Evolutionary conservation across 73 alveolate species (phyloP), one percentile per base, ranked within the genome.

Genomic region (Paramecium octaurelia): DNA sequence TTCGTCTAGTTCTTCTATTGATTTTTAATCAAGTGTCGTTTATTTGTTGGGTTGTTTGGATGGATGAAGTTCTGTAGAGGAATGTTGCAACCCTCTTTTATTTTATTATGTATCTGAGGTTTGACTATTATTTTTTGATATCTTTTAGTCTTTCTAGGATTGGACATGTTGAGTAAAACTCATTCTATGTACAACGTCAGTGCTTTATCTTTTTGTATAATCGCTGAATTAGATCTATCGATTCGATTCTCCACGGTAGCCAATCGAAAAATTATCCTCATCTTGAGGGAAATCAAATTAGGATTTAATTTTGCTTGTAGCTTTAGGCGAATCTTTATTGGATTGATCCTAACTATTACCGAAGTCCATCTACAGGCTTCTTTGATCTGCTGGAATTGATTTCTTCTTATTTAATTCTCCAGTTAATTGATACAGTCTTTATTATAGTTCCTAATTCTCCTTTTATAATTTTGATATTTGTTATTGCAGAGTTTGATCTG

Each of bases 321-420:
- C 84, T 27, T 11, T 64, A 0, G 84, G 84, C 2, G 84, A 64
- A 27, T 54, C 69, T 54, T 54, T 54, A 18, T 31, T 64, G 3
- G 84, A 64, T 64, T 64, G 46, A 12, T 64, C 84, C 7, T 64
- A 64, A 64, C 84, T 64, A 34, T 64, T 64, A 27, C 84, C 84
- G 12, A 64, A 64, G 4, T 64, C 84, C 20, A 64, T 27, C 14
- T 64, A 23, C 3, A 38, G 16, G 24, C 91, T 80, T 35, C 20
- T 80, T 80, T 80, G 12, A 14, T 80, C 91, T 23, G 43, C 46
- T 9, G 57, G 46, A 18, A 80, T 42, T 10, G 46, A 31, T 80
- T 80, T 23, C 27, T 21, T 80, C 14, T 80, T 80, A 31, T 80
- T 42, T 18, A 80, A 23, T 48, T 80, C 76, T 24, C 75, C 75